A percentile compares a stretch with the other conserved stretches of the same genome.
phyloP scores from a whole-genome alignment of 768 basidiomycete species.

The Leucocoprinus sp. region DNA sequence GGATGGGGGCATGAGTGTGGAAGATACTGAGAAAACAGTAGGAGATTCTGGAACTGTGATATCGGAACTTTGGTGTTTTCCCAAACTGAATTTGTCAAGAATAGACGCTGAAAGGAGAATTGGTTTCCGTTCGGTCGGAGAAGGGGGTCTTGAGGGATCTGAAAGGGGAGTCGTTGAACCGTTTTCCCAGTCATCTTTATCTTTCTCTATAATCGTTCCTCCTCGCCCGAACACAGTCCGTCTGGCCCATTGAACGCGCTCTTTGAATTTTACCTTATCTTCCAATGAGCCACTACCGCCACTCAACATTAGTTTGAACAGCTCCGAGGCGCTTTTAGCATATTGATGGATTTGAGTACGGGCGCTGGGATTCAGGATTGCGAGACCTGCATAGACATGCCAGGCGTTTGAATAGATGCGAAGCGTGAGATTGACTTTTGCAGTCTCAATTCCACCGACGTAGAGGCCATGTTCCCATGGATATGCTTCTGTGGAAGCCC shows the following conservation, averaged over 20 bases:
- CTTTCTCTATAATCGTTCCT: constrained; percentile 2
- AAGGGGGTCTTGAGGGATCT: background rate
- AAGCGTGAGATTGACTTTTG: constrained; percentile 93
- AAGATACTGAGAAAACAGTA: constrained; percentile 6
- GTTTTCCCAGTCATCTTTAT: background rate
- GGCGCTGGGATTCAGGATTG: constrained; percentile 91
- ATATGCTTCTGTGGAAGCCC: constrained; percentile 68
- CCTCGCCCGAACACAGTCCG: constrained; percentile 65
- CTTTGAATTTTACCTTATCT: constrained; percentile 43
- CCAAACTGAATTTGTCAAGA: constrained; percentile 85
- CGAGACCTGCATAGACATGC: constrained; percentile 99
- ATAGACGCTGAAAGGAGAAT: constrained; percentile 81
- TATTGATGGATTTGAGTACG: constrained; percentile 86
- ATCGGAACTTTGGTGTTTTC: constrained; percentile 23
- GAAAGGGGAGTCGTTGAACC: background rate
- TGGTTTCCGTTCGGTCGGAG: constrained; percentile 32
- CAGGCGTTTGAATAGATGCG: constrained; percentile 96
- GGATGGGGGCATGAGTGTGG: constrained; percentile 30
- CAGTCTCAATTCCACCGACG: constrained; percentile 95
- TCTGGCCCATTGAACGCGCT: constrained; percentile 67
- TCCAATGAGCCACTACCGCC: constrained; percentile 31
- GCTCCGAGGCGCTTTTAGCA: constrained; percentile 73
- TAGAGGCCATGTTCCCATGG: constrained; percentile 97
- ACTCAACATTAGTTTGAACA: constrained; percentile 93
- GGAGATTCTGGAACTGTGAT: constrained; percentile 9